Evolutionary conservation across 2,329 filamentous ascomycete species (phyloP).

Genomic region (Scedosporium aurantiacum): DNA sequence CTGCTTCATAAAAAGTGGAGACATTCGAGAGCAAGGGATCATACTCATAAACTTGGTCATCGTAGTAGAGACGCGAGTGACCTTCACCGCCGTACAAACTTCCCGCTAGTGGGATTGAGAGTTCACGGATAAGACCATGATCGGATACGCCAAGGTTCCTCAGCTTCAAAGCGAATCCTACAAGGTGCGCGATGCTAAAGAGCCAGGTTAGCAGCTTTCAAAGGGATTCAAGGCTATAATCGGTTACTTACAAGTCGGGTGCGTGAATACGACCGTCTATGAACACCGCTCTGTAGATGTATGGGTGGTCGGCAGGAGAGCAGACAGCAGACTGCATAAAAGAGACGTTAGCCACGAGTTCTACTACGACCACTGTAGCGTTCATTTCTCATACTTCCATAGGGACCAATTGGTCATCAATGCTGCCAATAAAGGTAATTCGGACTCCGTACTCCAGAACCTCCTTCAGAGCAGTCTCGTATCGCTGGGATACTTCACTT

Average conservation of each 20-base stretch:
- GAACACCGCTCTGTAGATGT: constrained; percentile 92
- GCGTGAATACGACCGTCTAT: constrained; percentile 87
- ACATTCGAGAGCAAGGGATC: neutral
- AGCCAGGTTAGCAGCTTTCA: neutral
- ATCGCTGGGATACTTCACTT: constrained; percentile 72
- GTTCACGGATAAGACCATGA: constrained; percentile 83
- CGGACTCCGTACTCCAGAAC: constrained; percentile 70
- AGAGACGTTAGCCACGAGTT: constrained; percentile 16
- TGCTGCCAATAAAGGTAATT: constrained; percentile 82
- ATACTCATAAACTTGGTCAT: constrained; percentile 66
- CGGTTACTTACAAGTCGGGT: constrained; percentile 60
- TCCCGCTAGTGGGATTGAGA: constrained; percentile 79
- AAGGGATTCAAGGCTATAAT: neutral
- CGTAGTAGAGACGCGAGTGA: constrained; percentile 87
- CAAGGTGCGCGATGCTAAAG: constrained; percentile 65
- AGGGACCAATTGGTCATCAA: constrained; percentile 92
- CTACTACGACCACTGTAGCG: neutral
- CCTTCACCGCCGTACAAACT: constrained; percentile 87
- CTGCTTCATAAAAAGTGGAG: neutral
- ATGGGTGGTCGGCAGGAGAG: constrained; percentile 74
- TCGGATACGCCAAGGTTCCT: constrained; percentile 89
- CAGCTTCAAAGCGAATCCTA: constrained; percentile 86
- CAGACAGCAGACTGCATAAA: constrained; percentile 62
- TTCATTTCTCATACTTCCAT: constrained; percentile 51
- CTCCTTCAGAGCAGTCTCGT: constrained; percentile 62